Percentiles rank a stretch among this genome's conserved stretches.
Conservation (phyloP, 2,329 filamentous ascomycete species). For the Pseudocercospora vitis region DNA sequence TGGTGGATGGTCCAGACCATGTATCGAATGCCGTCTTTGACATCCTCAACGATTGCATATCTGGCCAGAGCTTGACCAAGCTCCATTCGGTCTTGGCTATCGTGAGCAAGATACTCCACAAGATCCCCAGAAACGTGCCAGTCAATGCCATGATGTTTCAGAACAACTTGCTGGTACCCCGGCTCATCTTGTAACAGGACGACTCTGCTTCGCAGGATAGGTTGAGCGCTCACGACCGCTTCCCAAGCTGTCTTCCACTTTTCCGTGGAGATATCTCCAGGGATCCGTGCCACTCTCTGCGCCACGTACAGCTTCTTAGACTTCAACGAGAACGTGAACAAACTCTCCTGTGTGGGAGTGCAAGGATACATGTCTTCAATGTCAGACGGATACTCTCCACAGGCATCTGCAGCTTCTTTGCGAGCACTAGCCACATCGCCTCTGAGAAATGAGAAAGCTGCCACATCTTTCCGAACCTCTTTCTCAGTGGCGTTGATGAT, state of each 20-base stretch:
- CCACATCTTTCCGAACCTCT: neutral
- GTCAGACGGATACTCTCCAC: conserved; percentile 8
- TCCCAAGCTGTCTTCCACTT: conserved; percentile 43
- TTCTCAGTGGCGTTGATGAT: neutral
- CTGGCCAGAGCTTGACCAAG: conserved; percentile 43
- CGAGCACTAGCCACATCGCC: neutral
- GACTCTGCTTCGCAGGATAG: conserved; percentile 43
- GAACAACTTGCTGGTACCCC: conserved; percentile 19
- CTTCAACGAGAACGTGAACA: conserved; percentile 56
- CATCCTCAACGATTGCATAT: conserved; percentile 39
- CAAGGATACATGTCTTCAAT: conserved; percentile 55
- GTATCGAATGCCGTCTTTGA: conserved; percentile 20
- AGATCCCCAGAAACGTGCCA: conserved; percentile 36
- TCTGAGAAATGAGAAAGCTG: conserved; percentile 8
- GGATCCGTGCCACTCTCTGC: conserved; percentile 32
- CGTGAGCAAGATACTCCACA: conserved; percentile 38
- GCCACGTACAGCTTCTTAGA: conserved; percentile 55
- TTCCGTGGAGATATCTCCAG: conserved; percentile 28
- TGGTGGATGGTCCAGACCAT: conserved; percentile 42
- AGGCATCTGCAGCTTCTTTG: neutral
- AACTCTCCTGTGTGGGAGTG: conserved; percentile 21
- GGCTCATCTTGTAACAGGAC: conserved; percentile 9
- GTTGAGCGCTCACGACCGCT: conserved; percentile 31
- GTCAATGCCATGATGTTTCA: conserved; percentile 36
- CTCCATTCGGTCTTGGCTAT: conserved; percentile 41